A percentile compares a stretch with the other conserved stretches of the same genome.
These are phyloP conservation scores for Gamarada debralockiae DNA, from an alignment of 495 filamentous ascomycete species.

Conservation along the genomic window DNA sequence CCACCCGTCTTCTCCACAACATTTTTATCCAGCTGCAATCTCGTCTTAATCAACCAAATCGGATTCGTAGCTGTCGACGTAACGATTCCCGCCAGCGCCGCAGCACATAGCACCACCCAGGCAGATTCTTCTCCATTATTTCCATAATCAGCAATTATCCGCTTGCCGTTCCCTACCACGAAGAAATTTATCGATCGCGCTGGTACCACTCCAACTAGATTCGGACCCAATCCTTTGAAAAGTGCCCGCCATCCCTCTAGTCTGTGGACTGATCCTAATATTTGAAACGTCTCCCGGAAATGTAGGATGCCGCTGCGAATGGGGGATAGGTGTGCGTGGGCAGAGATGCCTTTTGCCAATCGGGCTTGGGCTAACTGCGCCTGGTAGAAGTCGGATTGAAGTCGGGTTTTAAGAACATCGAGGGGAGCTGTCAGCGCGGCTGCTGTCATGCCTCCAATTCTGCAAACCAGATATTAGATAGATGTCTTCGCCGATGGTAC, in stretches of 20 bases:
- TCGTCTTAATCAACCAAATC: conserved; percentile 90
- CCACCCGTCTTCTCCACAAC: conserved; percentile 49
- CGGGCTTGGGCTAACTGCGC: conserved; percentile 51
- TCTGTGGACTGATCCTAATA: conserved; percentile 70
- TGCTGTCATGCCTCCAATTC: conserved; percentile 82
- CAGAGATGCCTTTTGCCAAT: conserved; percentile 29
- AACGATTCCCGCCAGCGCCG: conserved; percentile 68
- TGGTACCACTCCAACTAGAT: conserved; percentile 81
- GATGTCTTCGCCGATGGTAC: not conserved
- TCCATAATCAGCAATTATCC: conserved; percentile 61
- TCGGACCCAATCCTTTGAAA: conserved; percentile 87
- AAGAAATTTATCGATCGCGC: conserved; percentile 86
- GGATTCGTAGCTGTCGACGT: conserved; percentile 88
- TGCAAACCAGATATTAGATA: conserved; percentile 29
- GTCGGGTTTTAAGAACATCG: conserved; percentile 84
- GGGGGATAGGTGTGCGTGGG: conserved; percentile 36
- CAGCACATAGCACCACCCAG: conserved; percentile 69
- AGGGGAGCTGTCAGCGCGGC: conserved; percentile 83
- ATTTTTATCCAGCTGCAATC: conserved; percentile 80
- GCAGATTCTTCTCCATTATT: conserved; percentile 63
- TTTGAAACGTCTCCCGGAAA: conserved; percentile 75
- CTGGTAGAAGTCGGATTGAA: conserved; percentile 91
- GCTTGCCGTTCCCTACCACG: conserved; percentile 84
- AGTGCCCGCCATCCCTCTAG: conserved; percentile 78
- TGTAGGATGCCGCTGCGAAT: conserved; percentile 51